Evolutionary conservation across 805 yeast genomes (phyloP), one percentile per base, ranked within the genome.

Genomic region (Candida hungchunana): DNA sequence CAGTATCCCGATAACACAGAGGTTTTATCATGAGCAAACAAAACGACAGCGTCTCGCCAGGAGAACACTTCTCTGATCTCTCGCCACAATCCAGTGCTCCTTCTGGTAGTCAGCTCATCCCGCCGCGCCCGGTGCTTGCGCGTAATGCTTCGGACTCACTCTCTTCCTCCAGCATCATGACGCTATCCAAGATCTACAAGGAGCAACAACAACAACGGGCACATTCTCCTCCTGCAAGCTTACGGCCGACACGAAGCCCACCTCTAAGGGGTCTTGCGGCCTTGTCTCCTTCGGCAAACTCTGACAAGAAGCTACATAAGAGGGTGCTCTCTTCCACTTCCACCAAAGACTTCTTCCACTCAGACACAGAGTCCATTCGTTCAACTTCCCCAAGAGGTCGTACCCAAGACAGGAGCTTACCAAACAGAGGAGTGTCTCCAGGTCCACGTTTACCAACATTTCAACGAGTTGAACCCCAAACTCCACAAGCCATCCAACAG

Each of bases 231-330:
- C 42, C 33, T 26, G 18, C 27, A 23, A 15, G 13, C 35, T 11
- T 32, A 15, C 26, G 32, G 43, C 22, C 20, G 25, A 27, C 27
- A 25, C 20, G 18, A 17, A 32, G 34, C 15, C 31, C 41, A 11
- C 32, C 37, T 4, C 27, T 32, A 8, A 19, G 32, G 27, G 30
- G 31, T n/a, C 31, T 31, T 7, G 25, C 36, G 5, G 14, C 18
- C 4, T 20, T 38, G 7, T 18, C 39, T 5, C 27, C 40, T 4
- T 18, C 37, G 29, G 21, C 32, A 15, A 23, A 23, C n/a, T 30
- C 45, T 15, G 26, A 42, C 19, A 51, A 52, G 33, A 45, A 44
- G 34, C 44, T 50, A 39, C 56, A 52, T 37, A 49, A 45, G 33
- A 33, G 47, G 13, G 54, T 50, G 3, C 44, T 52, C 5, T 47